Conservation (phyloP, 495 filamentous ascomycete species). For the Penicillium roqueforti region DNA sequence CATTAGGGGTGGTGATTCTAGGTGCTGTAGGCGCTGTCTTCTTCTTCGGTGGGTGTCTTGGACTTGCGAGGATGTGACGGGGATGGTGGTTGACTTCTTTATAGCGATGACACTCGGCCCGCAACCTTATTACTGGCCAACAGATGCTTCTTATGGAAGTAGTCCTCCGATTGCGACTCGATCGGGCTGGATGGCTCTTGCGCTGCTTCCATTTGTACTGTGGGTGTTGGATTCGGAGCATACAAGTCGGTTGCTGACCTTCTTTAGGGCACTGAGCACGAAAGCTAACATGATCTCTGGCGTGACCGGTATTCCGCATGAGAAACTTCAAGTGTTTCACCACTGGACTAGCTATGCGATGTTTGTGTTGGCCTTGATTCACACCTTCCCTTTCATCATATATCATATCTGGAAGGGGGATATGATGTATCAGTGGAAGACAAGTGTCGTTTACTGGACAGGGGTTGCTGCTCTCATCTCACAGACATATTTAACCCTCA, state of each 20-base stretch:
- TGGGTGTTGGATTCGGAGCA: constrained; percentile 20
- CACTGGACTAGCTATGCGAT: constrained; percentile 46
- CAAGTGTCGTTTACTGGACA: constrained; percentile 33
- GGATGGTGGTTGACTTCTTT: background rate
- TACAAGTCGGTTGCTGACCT: background rate
- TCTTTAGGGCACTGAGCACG: constrained; percentile 25
- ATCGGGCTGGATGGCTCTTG: constrained; percentile 51
- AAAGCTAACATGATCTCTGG: constrained; percentile 44
- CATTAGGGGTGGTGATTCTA: constrained; percentile 20
- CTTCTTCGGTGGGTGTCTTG: constrained; percentile 28
- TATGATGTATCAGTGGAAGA: constrained; percentile 44
- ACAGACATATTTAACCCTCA: constrained; percentile 49
- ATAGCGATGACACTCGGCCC: constrained; percentile 48
- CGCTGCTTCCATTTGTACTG: constrained; percentile 49
- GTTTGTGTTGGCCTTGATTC: constrained; percentile 45
- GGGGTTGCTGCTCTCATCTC: constrained; percentile 46
- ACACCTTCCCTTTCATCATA: constrained; percentile 52
- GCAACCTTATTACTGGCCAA: constrained; percentile 57
- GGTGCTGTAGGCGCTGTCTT: constrained; percentile 22
- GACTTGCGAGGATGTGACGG: constrained; percentile 16
- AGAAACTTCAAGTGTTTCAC: constrained; percentile 45
- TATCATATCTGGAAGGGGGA: constrained; percentile 41
- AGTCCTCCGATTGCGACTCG: constrained; percentile 51
- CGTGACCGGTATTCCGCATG: constrained; percentile 49
- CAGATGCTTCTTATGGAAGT: constrained; percentile 43